Base-by-base conservation (phyloP, 257 asterid species). In the Pogostemon cablin region DNA sequence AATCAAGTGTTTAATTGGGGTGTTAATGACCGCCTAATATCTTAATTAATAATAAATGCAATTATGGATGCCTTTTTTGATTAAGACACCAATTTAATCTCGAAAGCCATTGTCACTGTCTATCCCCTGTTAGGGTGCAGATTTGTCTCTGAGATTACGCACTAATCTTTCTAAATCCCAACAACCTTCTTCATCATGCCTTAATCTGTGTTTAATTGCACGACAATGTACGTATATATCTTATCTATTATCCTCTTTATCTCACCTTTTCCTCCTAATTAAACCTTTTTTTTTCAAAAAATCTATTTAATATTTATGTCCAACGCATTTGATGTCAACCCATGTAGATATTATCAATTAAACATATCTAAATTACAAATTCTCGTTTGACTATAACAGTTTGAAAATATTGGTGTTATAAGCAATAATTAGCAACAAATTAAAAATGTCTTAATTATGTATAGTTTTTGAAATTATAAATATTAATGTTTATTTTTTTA, bases 71-170 rank as follows among this genome's bases (percentile, higher is more conserved):
- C 73, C 77, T 61, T 74, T 71, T 73, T 56, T 74, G 86, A 85
- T 56, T 75, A 76, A 63, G 88, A 82, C 91, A 65, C 8, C 50
- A 77, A 81, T 74, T 75, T 66, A 67, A 54, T 57, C 48, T 57
- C 64, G 56, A 77, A 69, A 44, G 71, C 68, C 38, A 49, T 60
- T 56, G 86, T 81, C 86, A 56, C 77, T 72, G 69, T 77, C 87
- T 62, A 62, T 63, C 80, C 76, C 77, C 86, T 56, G 53, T 73
- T 64, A 77, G 78, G 86, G 68, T 66, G 74, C 82, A 77, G 71
- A 65, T 69, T 72, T 83, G 81, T 80, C 76, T 41, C n/a, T 10
- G 17, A 12, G 62, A 56, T 62, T 61, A 71, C 38, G 48, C 49
- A 54, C 66, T 74, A 74, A 77, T 79, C 67, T 48, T 15, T 80